Conservation (phyloP, 2,329 filamentous ascomycete species). For the Xylariaceae sp. region DNA sequence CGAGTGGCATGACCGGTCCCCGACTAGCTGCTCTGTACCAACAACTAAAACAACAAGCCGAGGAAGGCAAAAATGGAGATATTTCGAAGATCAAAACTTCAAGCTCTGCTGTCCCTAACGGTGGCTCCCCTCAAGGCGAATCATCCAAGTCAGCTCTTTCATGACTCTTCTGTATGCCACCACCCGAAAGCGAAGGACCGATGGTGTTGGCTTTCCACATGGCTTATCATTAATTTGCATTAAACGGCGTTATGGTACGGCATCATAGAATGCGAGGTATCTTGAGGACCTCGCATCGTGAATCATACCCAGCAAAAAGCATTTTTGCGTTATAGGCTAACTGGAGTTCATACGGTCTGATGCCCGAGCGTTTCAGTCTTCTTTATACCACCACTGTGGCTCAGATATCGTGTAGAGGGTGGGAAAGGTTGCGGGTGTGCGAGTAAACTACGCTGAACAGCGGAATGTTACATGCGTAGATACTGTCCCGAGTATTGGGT, state of each 20-base stretch:
- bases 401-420: constrained; percentile 10
- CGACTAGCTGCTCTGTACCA: constrained; percentile 41
- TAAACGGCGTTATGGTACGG: constrained; percentile 39
- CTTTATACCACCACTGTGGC: constrained; percentile 14
- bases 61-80: constrained; percentile 36
- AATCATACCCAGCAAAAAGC: constrained; percentile 44
- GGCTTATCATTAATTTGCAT: constrained; percentile 37
- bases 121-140: constrained; percentile 34
- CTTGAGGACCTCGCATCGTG: constrained; percentile 35
- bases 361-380: constrained; percentile 25
- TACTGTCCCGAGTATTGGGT: constrained; percentile 4
- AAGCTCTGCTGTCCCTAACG: constrained; percentile 33
- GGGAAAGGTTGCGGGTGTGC: constrained; percentile 1
- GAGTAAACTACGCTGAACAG: constrained; percentile 18
- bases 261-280: constrained; percentile 37
- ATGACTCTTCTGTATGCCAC: constrained; percentile 19
- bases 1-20: constrained; percentile 41
- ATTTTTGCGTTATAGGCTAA: constrained; percentile 41
- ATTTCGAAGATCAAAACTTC: constrained; percentile 34
- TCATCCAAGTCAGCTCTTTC: constrained; percentile 35
- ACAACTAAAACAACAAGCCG: constrained; percentile 38
- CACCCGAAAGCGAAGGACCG: constrained; percentile 8
- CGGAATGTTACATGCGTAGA: constrained; percentile 15
- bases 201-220: constrained; percentile 1
- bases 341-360: constrained; percentile 35